Conservation (phyloP, 2,329 filamentous ascomycete genomes). For the Lasiodiplodia sp. region DNA sequence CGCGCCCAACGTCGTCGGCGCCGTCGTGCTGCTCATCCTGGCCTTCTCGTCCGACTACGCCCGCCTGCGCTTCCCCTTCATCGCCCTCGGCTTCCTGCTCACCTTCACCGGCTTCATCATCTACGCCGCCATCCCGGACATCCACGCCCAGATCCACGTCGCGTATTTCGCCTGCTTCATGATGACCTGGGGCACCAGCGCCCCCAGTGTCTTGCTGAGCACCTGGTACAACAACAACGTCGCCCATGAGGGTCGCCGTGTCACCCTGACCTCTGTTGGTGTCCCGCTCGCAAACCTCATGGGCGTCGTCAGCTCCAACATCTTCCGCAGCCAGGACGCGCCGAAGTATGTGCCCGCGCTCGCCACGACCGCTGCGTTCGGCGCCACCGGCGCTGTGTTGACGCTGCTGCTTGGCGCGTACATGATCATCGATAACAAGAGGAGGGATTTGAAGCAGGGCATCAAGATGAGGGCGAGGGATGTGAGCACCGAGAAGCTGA, state of each 20-base stretch:
- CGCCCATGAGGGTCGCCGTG: constrained; percentile 75
- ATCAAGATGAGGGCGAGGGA: constrained; percentile 59
- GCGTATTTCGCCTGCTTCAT: constrained; percentile 81
- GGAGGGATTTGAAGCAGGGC: constrained; percentile 65
- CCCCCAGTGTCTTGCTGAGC: constrained; percentile 73
- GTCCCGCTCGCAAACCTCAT: constrained; percentile 80
- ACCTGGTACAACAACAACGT: constrained; percentile 86
- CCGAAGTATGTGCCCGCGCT: constrained; percentile 67
- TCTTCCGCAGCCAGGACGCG: constrained; percentile 33
- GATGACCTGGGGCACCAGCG: constrained; percentile 82
- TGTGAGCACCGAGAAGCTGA: constrained; percentile 54
- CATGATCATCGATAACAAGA: constrained; percentile 71
- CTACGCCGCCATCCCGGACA: constrained; percentile 68
- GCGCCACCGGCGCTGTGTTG: constrained; percentile 64
- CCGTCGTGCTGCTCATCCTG: constrained; percentile 73
- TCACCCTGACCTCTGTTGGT: constrained; percentile 73
- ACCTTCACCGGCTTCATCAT: constrained; percentile 82
- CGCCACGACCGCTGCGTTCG: constrained; percentile 70
- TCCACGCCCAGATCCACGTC: constrained; percentile 65
- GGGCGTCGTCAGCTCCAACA: constrained; percentile 72
- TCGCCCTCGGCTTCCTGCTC: constrained; percentile 74
- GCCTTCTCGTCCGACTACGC: constrained; percentile 74
- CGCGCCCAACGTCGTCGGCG: constrained; percentile 78
- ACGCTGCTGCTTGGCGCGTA: constrained; percentile 65
- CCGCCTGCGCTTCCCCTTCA: constrained; percentile 75